Conservation (phyloP, 805 yeast species). For the Lipomyces oligophaga region DNA sequence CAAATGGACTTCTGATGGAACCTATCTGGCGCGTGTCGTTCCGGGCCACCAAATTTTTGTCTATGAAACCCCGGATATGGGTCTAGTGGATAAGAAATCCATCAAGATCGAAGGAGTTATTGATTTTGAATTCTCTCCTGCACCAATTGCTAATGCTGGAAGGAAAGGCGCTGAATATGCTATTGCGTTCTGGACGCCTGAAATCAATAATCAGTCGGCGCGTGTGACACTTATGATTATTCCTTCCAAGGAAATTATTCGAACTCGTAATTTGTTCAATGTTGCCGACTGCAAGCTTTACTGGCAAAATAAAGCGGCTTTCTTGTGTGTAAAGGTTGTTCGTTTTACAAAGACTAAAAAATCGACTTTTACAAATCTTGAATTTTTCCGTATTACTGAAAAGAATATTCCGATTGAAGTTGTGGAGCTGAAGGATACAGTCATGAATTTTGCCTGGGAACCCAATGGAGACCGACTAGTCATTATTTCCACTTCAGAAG, state of each 20-base stretch:
- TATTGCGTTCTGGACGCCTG: slow-evolving; percentile 96
- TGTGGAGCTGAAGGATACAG: slow-evolving; percentile 85
- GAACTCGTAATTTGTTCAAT: slow-evolving; percentile 92
- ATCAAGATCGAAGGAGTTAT: slow-evolving; percentile 77
- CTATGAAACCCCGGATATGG: slow-evolving; percentile 76
- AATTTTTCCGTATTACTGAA: slow-evolving; percentile 82
- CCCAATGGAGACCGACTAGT: slow-evolving; percentile 86
- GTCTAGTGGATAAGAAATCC: slow-evolving; percentile 79
- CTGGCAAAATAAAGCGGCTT: slow-evolving; percentile 89
- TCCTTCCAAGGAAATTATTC: slow-evolving; percentile 74
- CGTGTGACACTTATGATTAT: slow-evolving; percentile 87
- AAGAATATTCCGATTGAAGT: slow-evolving; percentile 93
- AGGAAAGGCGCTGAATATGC: slow-evolving; percentile 53
- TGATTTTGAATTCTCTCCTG: slow-evolving; percentile 95
- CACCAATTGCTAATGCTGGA: slow-evolving; percentile 64
- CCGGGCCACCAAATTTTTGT: slow-evolving; percentile 84
- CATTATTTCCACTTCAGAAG: slow-evolving; percentile 60
- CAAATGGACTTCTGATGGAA: slow-evolving; percentile 92
- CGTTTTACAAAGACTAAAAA: slow-evolving; percentile 95
- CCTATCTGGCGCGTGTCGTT: slow-evolving; percentile 90
- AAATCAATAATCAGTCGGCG: slow-evolving; percentile 85
- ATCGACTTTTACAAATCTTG: slow-evolving; percentile 85
- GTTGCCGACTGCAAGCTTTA: slow-evolving; percentile 84
- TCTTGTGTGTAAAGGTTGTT: slow-evolving; percentile 88
- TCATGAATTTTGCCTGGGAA: slow-evolving; percentile 91